These are phyloP conservation scores for Micromonas commoda DNA, from an alignment of 139 green algal species.

Conservation along the genomic window DNA sequence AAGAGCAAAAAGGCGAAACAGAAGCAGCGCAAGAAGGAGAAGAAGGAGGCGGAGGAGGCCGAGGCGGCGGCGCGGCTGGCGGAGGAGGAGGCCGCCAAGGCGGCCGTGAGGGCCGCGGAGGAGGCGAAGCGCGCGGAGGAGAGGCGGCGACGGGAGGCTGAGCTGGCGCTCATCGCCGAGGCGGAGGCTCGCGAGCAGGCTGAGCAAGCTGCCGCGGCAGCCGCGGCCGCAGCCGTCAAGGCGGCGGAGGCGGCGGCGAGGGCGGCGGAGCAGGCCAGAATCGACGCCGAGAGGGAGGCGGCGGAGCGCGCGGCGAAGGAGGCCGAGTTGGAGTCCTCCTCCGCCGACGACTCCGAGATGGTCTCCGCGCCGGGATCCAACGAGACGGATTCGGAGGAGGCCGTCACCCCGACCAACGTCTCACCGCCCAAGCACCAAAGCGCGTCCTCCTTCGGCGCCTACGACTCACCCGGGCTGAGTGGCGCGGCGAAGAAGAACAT, in stretches of 20 bases:
- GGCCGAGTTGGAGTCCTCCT: background rate
- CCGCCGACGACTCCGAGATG: background rate
- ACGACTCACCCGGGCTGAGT: no score
- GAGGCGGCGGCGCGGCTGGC: slow-evolving; percentile 52
- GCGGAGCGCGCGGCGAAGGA: background rate
- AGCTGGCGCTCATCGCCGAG: slow-evolving; percentile 39
- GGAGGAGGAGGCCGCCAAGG: slow-evolving; percentile 56
- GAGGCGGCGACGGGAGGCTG: slow-evolving; percentile 33
- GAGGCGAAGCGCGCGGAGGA: slow-evolving; percentile 29
- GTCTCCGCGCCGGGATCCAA: slow-evolving; percentile 9
- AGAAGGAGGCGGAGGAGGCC: slow-evolving; percentile 42
- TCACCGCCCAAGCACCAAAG: background rate
- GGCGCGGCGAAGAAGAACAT: no score
- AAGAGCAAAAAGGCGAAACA: slow-evolving; percentile 38
- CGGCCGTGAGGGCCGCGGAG: slow-evolving; percentile 6
- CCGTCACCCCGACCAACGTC: background rate
- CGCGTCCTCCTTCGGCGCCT: no score
- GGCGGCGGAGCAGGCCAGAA: slow-evolving; percentile 9
- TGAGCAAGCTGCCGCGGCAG: slow-evolving; percentile 3
- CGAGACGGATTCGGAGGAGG: background rate
- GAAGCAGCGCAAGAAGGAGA: slow-evolving; percentile 43
- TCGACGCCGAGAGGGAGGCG: slow-evolving; percentile 1
- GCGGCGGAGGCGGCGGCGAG: slow-evolving; percentile 25
- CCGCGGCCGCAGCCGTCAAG: background rate
- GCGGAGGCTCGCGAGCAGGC: slow-evolving; percentile 40